Evolutionary conservation across 164 flowering plant genomes (phyloP).

Genomic region (Aristolochia fimbriata): DNA sequence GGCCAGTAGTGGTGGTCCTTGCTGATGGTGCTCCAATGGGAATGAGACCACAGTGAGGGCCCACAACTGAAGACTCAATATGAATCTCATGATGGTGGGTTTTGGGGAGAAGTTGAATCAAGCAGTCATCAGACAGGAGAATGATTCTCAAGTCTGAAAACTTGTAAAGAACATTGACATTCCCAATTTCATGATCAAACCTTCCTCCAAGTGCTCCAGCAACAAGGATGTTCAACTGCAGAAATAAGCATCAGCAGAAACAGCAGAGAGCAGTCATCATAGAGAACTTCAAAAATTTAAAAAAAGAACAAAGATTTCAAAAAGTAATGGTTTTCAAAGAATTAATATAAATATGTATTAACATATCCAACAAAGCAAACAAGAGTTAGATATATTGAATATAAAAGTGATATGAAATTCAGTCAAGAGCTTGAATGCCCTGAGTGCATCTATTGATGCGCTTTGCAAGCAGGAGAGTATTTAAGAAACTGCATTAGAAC

Average conservation of each 20-base stretch:
- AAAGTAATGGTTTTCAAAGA: too few relatives aligned
- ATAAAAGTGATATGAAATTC: too few relatives aligned
- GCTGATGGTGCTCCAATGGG: slow-evolving; percentile 67
- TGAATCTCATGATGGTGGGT: slow-evolving; percentile 66
- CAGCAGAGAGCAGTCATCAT: too few relatives aligned
- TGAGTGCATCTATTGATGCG: too few relatives aligned
- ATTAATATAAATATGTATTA: too few relatives aligned
- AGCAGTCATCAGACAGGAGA: slow-evolving; percentile 82
- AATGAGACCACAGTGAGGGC: slow-evolving; percentile 91
- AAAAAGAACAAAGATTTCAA: too few relatives aligned
- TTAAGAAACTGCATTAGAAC: too few relatives aligned
- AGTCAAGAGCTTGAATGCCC: too few relatives aligned
- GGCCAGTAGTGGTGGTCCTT: slow-evolving; percentile 77
- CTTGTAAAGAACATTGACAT: slow-evolving; percentile 59
- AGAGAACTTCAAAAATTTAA: too few relatives aligned
- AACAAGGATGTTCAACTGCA: slow-evolving; percentile 78
- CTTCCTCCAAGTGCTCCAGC: slow-evolving; percentile 97
- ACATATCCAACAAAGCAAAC: too few relatives aligned
- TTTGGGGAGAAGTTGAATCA: slow-evolving; percentile 75
- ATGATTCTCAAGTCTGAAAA: slow-evolving; percentile 55
- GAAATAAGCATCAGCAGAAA: slow-evolving; percentile 2
- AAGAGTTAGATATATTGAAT: too few relatives aligned
- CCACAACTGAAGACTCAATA: slow-evolving; percentile 62
- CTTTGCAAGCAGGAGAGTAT: too few relatives aligned
- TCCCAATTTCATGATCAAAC: slow-evolving; percentile 91